Conservation (phyloP, 2,329 filamentous ascomycete species). For the Diaporthe capsici region DNA sequence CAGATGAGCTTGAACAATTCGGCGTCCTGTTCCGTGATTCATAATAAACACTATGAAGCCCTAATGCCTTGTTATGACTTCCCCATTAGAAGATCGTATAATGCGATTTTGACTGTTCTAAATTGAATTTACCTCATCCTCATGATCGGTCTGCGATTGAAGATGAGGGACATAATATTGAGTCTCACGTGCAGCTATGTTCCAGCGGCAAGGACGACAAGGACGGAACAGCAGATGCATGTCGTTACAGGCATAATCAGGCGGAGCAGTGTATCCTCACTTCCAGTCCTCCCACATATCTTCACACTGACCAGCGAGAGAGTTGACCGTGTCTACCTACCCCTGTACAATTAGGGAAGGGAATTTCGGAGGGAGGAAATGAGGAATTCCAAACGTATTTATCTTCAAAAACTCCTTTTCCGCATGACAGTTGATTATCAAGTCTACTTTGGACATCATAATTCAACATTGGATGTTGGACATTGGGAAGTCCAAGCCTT, state of each 20-base stretch:
- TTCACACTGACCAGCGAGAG: no score
- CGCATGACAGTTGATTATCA: neutral
- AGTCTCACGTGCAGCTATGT: neutral
- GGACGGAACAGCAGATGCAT: neutral
- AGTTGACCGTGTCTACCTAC: neutral
- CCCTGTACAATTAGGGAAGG: no score
- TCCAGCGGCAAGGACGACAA: neutral
- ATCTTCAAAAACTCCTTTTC: neutral
- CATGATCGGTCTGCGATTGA: neutral
- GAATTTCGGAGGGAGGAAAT: neutral
- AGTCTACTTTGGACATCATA: neutral
- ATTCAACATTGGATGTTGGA: neutral
- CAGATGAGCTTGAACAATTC: no score
- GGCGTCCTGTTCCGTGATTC: no score
- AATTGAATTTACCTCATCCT: neutral
- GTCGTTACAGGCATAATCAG: neutral
- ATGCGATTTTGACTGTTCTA: no score
- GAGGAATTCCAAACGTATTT: neutral
- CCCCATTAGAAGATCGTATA: no score
- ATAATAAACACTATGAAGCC: no score
- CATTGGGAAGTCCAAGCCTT: conserved; percentile 3
- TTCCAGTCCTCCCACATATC: no score
- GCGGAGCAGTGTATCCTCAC: neutral
- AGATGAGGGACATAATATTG: rapidly evolving
- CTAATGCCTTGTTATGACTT: no score